A percentile compares a stretch with the other conserved stretches of the same genome.
Evolutionary conservation across 768 basidiomycete genomes (phyloP).

Genomic region (Arthromyces matolae): DNA sequence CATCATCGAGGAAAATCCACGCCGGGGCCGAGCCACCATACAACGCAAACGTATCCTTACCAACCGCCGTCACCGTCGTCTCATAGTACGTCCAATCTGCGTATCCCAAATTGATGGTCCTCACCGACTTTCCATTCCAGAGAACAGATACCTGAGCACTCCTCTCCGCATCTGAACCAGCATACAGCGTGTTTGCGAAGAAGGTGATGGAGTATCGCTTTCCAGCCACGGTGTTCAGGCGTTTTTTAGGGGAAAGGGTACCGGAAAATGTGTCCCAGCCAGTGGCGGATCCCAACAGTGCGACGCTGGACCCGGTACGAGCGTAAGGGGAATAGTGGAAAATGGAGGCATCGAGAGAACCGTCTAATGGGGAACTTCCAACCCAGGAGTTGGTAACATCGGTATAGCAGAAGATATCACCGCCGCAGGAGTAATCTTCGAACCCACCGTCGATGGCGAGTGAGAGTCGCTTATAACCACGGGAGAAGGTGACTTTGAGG

Average conservation of each 20-base stretch:
- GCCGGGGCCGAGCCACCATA: slow-evolving; percentile 43
- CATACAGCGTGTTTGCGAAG: slow-evolving; percentile 40
- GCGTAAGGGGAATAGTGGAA: slow-evolving; percentile 40
- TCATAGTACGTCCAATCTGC: slow-evolving; percentile 35
- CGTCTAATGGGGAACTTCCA: slow-evolving; percentile 33
- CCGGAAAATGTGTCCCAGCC: slow-evolving; percentile 35
- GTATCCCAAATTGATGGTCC: slow-evolving; percentile 34
- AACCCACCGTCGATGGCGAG: slow-evolving; percentile 40
- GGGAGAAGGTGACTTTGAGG: slow-evolving; percentile 43
- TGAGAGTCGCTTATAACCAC: slow-evolving; percentile 41
- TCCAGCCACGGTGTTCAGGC: slow-evolving; percentile 34
- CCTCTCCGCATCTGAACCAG: slow-evolving; percentile 28
- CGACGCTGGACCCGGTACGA: slow-evolving; percentile 36
- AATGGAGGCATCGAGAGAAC: slow-evolving; percentile 39
- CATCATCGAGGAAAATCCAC: slow-evolving; percentile 48
- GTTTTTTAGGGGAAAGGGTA: slow-evolving; percentile 30
- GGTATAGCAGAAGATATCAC: slow-evolving; percentile 36
- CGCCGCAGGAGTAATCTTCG: slow-evolving; percentile 36
- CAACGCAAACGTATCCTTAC: slow-evolving; percentile 20
- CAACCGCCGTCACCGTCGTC: slow-evolving; percentile 28
- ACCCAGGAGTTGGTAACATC: slow-evolving; percentile 35
- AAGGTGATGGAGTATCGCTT: slow-evolving; percentile 37
- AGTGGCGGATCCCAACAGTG: slow-evolving; percentile 40
- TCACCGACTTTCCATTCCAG: slow-evolving; percentile 39
- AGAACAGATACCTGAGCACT: slow-evolving; percentile 35